phyloP scores from a whole-genome alignment of 2,329 filamentous ascomycete species.

The Aspergillus aculeatinus region DNA sequence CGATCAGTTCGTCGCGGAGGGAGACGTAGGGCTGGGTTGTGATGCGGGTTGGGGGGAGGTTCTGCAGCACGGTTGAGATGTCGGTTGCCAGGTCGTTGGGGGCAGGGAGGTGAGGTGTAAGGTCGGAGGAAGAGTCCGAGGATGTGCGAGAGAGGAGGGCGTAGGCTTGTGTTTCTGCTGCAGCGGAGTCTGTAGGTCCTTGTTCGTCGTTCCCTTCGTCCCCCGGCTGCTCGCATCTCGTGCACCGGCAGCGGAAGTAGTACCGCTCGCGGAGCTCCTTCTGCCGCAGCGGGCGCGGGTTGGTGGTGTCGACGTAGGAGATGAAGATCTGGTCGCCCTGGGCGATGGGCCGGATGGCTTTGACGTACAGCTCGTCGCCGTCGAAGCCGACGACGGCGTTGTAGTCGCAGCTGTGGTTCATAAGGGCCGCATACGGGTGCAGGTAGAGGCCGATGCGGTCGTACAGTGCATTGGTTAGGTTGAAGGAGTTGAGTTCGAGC shows the following conservation, averaged over 20 bases:
- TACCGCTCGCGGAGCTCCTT: slow-evolving; percentile 55
- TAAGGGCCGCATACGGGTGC: slow-evolving; percentile 53
- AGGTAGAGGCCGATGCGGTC: slow-evolving; percentile 61
- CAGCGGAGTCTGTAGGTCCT: slow-evolving; percentile 7
- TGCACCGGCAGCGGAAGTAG: slow-evolving; percentile 59
- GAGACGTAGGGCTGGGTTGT: slow-evolving; percentile 56
- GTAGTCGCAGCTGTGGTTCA: slow-evolving; percentile 64
- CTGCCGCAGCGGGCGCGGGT: slow-evolving; percentile 52
- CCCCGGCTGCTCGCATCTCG: slow-evolving; percentile 45
- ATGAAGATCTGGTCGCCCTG: slow-evolving; percentile 60
- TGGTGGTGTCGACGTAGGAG: slow-evolving; percentile 60
- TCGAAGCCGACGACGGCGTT: slow-evolving; percentile 61
- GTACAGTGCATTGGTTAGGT: slow-evolving; percentile 55
- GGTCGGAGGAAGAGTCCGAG: no score
- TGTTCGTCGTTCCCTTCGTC: background rate
- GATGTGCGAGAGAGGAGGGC: slow-evolving; percentile 11
- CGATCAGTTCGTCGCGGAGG: slow-evolving; percentile 54
- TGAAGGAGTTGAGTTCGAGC: slow-evolving; percentile 60
- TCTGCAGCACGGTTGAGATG: slow-evolving; percentile 25
- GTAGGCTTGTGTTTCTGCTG: slow-evolving; percentile 24
- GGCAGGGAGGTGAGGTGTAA: background rate
- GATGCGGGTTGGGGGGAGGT: slow-evolving; percentile 46
- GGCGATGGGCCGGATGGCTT: slow-evolving; percentile 53
- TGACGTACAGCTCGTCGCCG: slow-evolving; percentile 50
- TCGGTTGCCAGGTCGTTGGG: background rate